phyloP scores from a whole-genome alignment of 768 basidiomycete genomes.

The Cytidiella melzeri region DNA sequence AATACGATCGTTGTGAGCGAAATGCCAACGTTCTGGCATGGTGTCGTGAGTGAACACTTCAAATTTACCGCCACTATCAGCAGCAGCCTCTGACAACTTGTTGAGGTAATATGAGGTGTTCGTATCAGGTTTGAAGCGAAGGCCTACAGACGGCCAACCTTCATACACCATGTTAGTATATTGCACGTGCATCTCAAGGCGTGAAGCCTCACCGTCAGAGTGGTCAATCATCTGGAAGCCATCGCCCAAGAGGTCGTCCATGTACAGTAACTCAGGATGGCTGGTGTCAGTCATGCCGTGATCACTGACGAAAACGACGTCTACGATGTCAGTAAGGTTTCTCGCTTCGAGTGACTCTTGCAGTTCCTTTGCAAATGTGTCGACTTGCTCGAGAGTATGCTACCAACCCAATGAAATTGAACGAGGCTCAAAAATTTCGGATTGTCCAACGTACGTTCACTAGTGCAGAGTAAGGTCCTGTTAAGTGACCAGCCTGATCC shows the following conservation, averaged over 20 bases:
- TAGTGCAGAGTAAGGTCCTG: slow-evolving; percentile 59
- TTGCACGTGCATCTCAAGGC: not conserved
- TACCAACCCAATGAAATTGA: slow-evolving; percentile 22
- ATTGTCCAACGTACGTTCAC: slow-evolving; percentile 53
- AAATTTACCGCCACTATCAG: slow-evolving; percentile 58
- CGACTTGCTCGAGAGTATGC: slow-evolving; percentile 62
- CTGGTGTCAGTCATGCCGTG: slow-evolving; percentile 93
- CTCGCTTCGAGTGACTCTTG: slow-evolving; percentile 57
- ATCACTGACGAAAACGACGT: slow-evolving; percentile 86
- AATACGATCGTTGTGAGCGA: slow-evolving; percentile 65
- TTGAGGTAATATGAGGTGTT: slow-evolving; percentile 55
- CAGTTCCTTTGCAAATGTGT: slow-evolving; percentile 67
- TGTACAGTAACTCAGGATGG: slow-evolving; percentile 63
- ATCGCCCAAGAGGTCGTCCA: slow-evolving; percentile 75
- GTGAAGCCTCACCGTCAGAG: slow-evolving; percentile 46
- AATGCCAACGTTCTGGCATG: slow-evolving; percentile 82
- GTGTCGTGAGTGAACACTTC: slow-evolving; percentile 71
- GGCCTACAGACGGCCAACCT: slow-evolving; percentile 87
- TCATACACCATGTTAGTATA: not conserved
- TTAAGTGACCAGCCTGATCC: slow-evolving; percentile 77
- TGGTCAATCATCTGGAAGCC: slow-evolving; percentile 59
- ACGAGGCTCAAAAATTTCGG: not conserved
- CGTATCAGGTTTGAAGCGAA: slow-evolving; percentile 59
- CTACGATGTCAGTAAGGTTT: slow-evolving; percentile 77
- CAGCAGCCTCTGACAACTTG: slow-evolving; percentile 46